Evolutionary conservation across 768 basidiomycete genomes (phyloP).

Genomic region (Suillus ampliporus): DNA sequence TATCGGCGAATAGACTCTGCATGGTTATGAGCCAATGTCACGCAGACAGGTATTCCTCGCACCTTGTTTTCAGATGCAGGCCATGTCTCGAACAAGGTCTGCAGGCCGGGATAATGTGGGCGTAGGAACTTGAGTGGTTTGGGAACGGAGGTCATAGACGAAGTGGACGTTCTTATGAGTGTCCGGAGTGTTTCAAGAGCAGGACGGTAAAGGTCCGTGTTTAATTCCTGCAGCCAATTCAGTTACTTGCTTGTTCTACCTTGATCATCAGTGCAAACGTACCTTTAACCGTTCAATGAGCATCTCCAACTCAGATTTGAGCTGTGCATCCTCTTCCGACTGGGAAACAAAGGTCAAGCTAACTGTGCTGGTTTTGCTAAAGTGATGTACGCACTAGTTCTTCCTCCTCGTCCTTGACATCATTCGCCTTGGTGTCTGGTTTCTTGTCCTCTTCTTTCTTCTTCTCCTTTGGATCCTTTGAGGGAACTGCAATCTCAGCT

Average conservation of each 20-base stretch:
- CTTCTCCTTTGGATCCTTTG: constrained; percentile 81
- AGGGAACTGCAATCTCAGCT: constrained; percentile 64
- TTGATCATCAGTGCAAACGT: constrained; percentile 27
- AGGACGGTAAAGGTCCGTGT: constrained; percentile 82
- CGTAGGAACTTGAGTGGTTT: constrained; percentile 98
- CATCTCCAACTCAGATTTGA: constrained; percentile 96
- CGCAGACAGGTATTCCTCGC: constrained; percentile 4
- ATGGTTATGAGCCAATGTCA: constrained; percentile 7
- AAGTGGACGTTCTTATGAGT: constrained; percentile 94
- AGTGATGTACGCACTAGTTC: constrained; percentile 67
- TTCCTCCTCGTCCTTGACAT: constrained; percentile 62
- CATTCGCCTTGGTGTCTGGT: constrained; percentile 55
- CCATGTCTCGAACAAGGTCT: constrained; percentile 85
- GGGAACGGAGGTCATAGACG: constrained; percentile 98
- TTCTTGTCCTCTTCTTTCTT: constrained; percentile 48
- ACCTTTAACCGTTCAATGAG: constrained; percentile 93
- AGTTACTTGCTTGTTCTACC: constrained; percentile 12
- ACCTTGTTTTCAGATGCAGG: constrained; percentile 80
- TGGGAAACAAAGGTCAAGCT: constrained; percentile 33
- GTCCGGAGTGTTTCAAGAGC: constrained; percentile 94
- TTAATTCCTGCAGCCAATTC: constrained; percentile 71
- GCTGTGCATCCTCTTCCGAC: constrained; percentile 95
- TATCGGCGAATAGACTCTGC: constrained; percentile 94
- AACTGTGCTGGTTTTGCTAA: constrained; percentile 19
- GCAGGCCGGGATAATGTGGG: constrained; percentile 89